Base-by-base conservation (phyloP, 2,329 filamentous ascomycete genomes). In the Stylonectria norvegica region DNA sequence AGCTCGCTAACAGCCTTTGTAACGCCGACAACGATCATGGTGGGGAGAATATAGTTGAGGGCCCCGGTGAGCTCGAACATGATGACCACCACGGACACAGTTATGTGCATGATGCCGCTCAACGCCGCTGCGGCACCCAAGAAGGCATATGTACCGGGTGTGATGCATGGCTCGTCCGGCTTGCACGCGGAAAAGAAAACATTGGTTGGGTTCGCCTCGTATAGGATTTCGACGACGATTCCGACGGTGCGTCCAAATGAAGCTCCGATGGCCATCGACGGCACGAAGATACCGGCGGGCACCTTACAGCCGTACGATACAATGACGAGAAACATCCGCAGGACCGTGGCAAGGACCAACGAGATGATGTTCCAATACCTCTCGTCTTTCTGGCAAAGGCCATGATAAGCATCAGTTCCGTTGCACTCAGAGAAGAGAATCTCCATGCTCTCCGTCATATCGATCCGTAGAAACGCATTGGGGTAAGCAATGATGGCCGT, bases 371-470 rank as follows among this genome's bases (percentile, higher is more conserved):
- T 95, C 38, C 74, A 72, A 73, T 83, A 84, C 17, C 89, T 81
- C 53, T 86, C 84, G 36, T 86, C 72, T 4, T 75, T 61, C 62
- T 96, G 86, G 74, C 93, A 98, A 12, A 98, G 78, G 5, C 86
- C 86, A 48, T 94, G 81, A 53, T 95, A 96, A 59, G 91, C 88
- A 61, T 95, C 86, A 15, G 76, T 83, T 5, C 86, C 89, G 59
- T 95, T 88, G 55, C 93, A 98, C 61, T 98, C 93, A 11, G 86
- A 76, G 63, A 98, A 98, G 9, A 98, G 70, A 48, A 96, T 95
- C 62, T 97, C 90, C 93, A 98, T 97, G 70, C 89, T 95, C 69
- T 97, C 91, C 0, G 93, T 96, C 93, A 98, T 97, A 66, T 98
- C 94, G 56, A 97, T 96, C 40, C 88, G 78, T 41, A 98, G 63